Conservation (phyloP, 768 basidiomycete genomes). For the Phlegmacium glaucopus region DNA sequence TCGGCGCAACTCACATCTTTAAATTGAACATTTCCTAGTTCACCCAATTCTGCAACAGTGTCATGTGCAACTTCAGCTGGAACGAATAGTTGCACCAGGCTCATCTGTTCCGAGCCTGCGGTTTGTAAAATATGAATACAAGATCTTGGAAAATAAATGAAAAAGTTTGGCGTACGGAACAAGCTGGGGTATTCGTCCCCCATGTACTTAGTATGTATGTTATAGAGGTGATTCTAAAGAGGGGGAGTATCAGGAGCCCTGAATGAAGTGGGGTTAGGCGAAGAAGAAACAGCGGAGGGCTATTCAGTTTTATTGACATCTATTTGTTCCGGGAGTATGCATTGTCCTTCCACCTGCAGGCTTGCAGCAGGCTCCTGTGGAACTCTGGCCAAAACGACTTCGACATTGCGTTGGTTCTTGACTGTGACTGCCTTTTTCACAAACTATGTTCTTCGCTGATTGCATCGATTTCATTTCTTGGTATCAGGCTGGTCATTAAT, state of each 20-base stretch:
- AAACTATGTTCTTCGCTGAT: too few relatives aligned
- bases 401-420: too few relatives aligned
- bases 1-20: slow-evolving; percentile 96
- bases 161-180: slow-evolving; percentile 62
- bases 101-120: slow-evolving; percentile 95
- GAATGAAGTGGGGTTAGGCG: neutral
- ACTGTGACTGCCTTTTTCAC: too few relatives aligned
- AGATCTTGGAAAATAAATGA: neutral
- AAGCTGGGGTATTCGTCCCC: slow-evolving; percentile 79
- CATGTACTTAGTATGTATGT: slow-evolving; percentile 38
- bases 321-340: too few relatives aligned
- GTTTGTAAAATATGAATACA: slow-evolving; percentile 11
- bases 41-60: slow-evolving; percentile 91
- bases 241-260: neutral
- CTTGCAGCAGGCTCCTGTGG: too few relatives aligned
- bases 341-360: too few relatives aligned
- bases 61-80: slow-evolving; percentile 98
- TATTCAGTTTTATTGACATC: neutral
- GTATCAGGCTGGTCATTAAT: too few relatives aligned
- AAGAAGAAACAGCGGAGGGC: neutral
- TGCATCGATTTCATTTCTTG: too few relatives aligned
- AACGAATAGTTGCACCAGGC: slow-evolving; percentile 94
- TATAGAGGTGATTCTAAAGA: neutral
- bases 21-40: slow-evolving; percentile 94
- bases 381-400: too few relatives aligned